These are phyloP conservation scores for Gymnopilus junonius DNA, from an alignment of 768 basidiomycete genomes.

Conservation along the genomic window DNA sequence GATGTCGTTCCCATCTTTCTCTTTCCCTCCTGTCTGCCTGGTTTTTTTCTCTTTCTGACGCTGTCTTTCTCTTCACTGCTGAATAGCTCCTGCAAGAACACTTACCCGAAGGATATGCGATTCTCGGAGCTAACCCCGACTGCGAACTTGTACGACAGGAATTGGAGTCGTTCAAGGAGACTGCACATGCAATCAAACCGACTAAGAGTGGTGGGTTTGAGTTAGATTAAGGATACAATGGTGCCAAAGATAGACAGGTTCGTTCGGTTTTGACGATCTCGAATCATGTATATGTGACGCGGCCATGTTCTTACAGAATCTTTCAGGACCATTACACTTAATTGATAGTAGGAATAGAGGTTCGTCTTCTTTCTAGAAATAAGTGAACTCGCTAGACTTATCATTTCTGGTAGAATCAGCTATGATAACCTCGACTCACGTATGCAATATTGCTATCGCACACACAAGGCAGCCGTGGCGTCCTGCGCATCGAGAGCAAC, in stretches of 20 bases:
- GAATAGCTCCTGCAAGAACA: slow-evolving; percentile 54
- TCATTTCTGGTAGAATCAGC: too few species aligned
- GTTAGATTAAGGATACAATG: background rate
- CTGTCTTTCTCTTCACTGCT: background rate
- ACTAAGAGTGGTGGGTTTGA: slow-evolving; percentile 6
- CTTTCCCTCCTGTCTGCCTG: background rate
- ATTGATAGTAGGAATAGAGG: too few species aligned
- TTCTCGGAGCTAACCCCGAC: slow-evolving; percentile 57
- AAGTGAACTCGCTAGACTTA: too few species aligned
- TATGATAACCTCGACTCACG: too few species aligned
- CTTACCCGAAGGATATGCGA: slow-evolving; percentile 60
- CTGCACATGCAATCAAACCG: slow-evolving; percentile 15
- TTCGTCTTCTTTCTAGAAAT: too few species aligned
- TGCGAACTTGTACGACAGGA: slow-evolving; percentile 50
- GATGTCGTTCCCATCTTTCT: background rate
- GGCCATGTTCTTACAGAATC: too few species aligned
- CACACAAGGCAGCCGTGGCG: too few species aligned
- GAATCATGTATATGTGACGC: too few species aligned
- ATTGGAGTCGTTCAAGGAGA: slow-evolving; percentile 35
- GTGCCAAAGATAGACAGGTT: background rate
- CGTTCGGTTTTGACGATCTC: too few species aligned
- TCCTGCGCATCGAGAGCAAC: too few species aligned
- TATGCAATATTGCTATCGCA: too few species aligned
- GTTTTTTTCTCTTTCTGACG: background rate
- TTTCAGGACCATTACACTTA: too few species aligned